A percentile compares a stretch with the other conserved stretches of the same genome.
Conservation (phyloP, 495 filamentous ascomycete species). For the Alectoria sarmentosa region DNA sequence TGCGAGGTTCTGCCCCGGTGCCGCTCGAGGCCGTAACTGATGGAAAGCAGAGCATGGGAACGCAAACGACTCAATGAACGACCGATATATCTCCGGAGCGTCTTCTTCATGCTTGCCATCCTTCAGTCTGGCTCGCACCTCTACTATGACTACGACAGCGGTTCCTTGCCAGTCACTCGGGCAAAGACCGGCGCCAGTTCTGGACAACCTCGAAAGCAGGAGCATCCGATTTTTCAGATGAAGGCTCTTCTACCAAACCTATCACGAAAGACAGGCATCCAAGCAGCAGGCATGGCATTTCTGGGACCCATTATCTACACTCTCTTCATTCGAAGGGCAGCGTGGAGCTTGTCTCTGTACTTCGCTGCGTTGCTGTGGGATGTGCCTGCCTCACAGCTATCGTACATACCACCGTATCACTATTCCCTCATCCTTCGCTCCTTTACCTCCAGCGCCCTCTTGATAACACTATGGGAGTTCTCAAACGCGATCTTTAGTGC, state of each 20-base stretch:
- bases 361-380: conserved; percentile 66
- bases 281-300: conserved; percentile 39
- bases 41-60: conserved; percentile 47
- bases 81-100: conserved; percentile 69
- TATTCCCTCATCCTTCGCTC: conserved; percentile 51
- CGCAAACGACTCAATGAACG: conserved; percentile 80
- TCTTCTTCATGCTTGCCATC: conserved; percentile 59
- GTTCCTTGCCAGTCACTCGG: conserved; percentile 48
- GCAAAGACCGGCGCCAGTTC: conserved; percentile 31
- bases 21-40: conserved; percentile 16
- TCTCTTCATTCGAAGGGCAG: conserved; percentile 51
- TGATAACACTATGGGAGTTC: conserved; percentile 65
- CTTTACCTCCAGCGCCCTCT: conserved; percentile 54
- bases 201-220: conserved; percentile 32
- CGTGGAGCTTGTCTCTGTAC: conserved; percentile 61
- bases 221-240: conserved; percentile 27
- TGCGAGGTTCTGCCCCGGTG: background rate
- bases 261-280: conserved; percentile 28
- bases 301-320: conserved; percentile 55
- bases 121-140: conserved; percentile 65
- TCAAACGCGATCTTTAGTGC: conserved; percentile 68
- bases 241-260: conserved; percentile 26
- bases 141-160: conserved; percentile 63
- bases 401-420: conserved; percentile 50
- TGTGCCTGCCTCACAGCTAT: conserved; percentile 58